Conservation (phyloP, 257 asterid species). For the Plectranthus barbatus region DNA sequence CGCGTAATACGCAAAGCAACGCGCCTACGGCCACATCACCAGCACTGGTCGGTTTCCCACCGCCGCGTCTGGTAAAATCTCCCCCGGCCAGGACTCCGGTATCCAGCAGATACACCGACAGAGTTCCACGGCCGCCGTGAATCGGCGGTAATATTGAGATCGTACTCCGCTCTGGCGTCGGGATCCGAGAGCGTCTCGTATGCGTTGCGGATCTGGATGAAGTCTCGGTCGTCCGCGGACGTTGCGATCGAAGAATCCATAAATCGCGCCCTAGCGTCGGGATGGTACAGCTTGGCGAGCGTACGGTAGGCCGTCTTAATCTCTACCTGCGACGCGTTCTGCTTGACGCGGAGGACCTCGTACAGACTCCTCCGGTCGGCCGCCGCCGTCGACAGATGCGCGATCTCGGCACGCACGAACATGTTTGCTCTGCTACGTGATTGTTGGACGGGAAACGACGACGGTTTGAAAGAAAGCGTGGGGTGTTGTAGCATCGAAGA, state of each 20-base stretch:
- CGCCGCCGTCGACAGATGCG: constrained; percentile 18
- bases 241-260: constrained; percentile 28
- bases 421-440: constrained; percentile 7
- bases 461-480: constrained; percentile 13
- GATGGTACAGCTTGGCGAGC: constrained; percentile 81
- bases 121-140: constrained; percentile 52
- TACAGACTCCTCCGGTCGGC: constrained; percentile 32
- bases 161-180: constrained; percentile 57
- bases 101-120: constrained; percentile 14
- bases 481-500: constrained; percentile 22
- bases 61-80: constrained; percentile 55
- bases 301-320: constrained; percentile 80
- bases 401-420: constrained; percentile 30
- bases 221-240: constrained; percentile 49
- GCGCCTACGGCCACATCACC: constrained; percentile 39
- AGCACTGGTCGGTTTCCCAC: constrained; percentile 98
- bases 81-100: constrained; percentile 27
- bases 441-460: constrained; percentile 9
- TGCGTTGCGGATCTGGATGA: constrained; percentile 70
- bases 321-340: constrained; percentile 62
- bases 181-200: constrained; percentile 82
- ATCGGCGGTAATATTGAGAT: constrained; percentile 26
- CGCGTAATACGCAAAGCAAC: not conserved
- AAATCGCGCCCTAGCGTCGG: constrained; percentile 54
- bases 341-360: constrained; percentile 57